phyloP scores from a whole-genome alignment of 2,329 filamentous ascomycete species.

The Pseudocercospora crystallina region DNA sequence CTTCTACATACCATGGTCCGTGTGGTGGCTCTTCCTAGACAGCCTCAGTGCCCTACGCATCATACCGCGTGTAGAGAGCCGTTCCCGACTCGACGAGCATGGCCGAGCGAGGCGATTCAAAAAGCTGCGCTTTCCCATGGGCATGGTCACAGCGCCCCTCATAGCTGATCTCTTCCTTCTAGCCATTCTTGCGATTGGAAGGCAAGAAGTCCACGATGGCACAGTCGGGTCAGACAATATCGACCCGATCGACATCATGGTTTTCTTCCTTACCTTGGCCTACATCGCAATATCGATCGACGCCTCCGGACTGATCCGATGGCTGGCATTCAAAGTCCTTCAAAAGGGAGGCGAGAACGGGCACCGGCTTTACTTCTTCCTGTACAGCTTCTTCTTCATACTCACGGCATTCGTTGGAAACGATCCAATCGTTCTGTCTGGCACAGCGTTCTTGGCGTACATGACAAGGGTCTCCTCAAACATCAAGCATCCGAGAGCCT shows the following conservation, averaged over 20 bases:
- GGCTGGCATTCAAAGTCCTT: constrained; percentile 68
- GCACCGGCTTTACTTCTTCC: constrained; percentile 67
- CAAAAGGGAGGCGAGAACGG: constrained; percentile 66
- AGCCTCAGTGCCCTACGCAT: constrained; percentile 52
- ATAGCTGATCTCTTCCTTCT: constrained; percentile 71
- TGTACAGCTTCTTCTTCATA: constrained; percentile 70
- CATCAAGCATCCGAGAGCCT: constrained; percentile 68
- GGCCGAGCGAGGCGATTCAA: not conserved
- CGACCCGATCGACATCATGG: constrained; percentile 69
- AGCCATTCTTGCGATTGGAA: constrained; percentile 67
- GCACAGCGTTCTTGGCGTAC: constrained; percentile 72
- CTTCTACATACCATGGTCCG: constrained; percentile 55
- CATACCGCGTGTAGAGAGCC: constrained; percentile 42
- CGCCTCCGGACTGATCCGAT: constrained; percentile 72
- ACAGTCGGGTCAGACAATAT: constrained; percentile 67
- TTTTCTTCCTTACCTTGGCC: constrained; percentile 68
- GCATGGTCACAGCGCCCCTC: constrained; percentile 70
- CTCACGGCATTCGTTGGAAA: constrained; percentile 71
- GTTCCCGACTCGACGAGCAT: not conserved
- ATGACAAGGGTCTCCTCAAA: constrained; percentile 74
- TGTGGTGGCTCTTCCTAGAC: constrained; percentile 50
- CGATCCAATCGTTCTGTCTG: constrained; percentile 72
- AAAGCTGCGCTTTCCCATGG: constrained; percentile 61
- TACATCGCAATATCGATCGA: constrained; percentile 78
- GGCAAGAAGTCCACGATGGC: constrained; percentile 66